These are phyloP conservation scores for Kokia cookei DNA, from an alignment of 441 rosid genomes.

Conservation along the genomic window DNA sequence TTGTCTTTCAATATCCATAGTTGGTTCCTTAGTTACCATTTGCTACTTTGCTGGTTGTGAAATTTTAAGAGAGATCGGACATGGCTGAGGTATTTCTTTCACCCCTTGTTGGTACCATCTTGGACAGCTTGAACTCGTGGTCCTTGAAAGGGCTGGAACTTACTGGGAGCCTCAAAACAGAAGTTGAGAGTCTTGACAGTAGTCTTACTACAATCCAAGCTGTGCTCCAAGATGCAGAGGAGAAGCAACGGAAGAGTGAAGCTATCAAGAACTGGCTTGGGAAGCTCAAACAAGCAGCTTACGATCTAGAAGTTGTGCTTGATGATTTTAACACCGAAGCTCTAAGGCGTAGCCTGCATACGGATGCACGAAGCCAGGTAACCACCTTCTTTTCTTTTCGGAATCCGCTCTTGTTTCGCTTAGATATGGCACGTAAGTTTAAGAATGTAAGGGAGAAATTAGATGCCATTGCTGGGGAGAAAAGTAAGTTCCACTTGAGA, in stretches of 20 bases:
- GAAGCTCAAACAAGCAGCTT: too few relatives aligned
- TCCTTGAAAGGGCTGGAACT: not conserved
- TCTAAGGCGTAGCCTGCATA: not conserved
- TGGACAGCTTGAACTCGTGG: not conserved
- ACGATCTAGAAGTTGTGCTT: not conserved
- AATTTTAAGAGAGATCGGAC: not conserved
- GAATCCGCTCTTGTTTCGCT: not conserved
- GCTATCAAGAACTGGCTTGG: not conserved
- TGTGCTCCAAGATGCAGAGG: not conserved
- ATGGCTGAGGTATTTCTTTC: not conserved
- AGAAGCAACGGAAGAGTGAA: not conserved
- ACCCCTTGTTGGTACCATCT: not conserved
- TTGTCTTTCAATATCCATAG: too few relatives aligned
- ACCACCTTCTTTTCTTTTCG: not conserved
- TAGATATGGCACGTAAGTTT: not conserved
- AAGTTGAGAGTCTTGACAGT: not conserved
- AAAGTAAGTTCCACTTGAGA: too few relatives aligned
- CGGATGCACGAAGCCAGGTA: too few relatives aligned
- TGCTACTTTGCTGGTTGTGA: not conserved
- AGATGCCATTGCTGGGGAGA: too few relatives aligned
- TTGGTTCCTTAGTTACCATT: not conserved
- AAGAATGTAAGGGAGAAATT: not conserved
- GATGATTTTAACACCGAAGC: not conserved
- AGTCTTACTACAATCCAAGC: not conserved
- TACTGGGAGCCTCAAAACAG: not conserved